Conservation (phyloP, 108 stramenopile genomes). For the Chaetoceros muelleri region DNA sequence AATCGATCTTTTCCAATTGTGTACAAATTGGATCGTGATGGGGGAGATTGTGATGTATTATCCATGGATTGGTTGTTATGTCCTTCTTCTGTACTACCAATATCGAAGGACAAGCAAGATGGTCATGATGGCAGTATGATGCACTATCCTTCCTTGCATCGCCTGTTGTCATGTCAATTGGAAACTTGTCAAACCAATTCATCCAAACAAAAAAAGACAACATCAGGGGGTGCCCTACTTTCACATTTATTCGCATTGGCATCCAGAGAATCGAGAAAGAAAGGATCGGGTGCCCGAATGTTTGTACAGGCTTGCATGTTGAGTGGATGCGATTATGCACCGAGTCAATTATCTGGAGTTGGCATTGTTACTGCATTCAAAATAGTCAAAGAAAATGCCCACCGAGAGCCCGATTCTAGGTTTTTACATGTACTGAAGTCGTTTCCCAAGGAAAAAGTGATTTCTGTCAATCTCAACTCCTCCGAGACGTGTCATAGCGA, state of each 20-base stretch:
- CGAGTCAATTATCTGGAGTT: constrained; percentile 61
- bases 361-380: constrained; percentile 89
- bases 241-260: constrained; percentile 33
- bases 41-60: constrained; percentile 60
- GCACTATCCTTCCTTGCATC: not conserved
- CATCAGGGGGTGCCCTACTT: constrained; percentile 25
- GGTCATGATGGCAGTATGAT: not conserved
- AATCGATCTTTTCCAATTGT: constrained; percentile 52
- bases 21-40: constrained; percentile 70
- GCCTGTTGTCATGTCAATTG: not conserved
- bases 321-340: constrained; percentile 93
- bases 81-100: constrained; percentile 9
- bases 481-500: constrained; percentile 6
- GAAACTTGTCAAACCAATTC: not conserved
- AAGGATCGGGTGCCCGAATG: constrained; percentile 62
- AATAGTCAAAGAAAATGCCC: constrained; percentile 48
- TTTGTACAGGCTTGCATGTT: constrained; percentile 91
- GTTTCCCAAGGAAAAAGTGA: constrained; percentile 17
- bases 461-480: constrained; percentile 11
- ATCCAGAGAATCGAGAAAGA: constrained; percentile 21
- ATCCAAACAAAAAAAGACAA: constrained; percentile 4
- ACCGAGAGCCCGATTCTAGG: constrained; percentile 27
- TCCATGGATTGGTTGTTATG: constrained; percentile 71
- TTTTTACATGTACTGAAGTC: constrained; percentile 40
- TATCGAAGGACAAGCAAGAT: no score